Percentiles rank a stretch among this genome's conserved stretches.
These are phyloP conservation scores for Metschnikowia lunata DNA, from an alignment of 805 yeast species.

Conservation along the genomic window DNA sequence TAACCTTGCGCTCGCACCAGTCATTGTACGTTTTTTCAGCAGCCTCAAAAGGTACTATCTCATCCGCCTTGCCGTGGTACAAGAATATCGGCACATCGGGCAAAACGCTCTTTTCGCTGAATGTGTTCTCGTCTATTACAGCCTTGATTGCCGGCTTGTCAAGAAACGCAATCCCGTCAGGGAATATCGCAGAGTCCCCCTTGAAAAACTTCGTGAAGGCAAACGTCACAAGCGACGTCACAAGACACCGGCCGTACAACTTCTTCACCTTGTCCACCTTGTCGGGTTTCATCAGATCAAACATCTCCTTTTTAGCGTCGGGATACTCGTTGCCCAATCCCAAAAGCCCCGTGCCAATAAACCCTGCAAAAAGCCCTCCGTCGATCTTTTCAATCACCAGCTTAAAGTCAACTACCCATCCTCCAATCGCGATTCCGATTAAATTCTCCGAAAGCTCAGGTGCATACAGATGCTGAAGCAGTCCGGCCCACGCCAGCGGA, in stretches of 20 bases:
- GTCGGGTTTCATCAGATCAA: background rate
- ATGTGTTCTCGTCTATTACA: conserved; percentile 4
- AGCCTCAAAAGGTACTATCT: conserved; percentile 19
- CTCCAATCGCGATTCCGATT: conserved; percentile 35
- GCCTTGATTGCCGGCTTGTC: conserved; percentile 1
- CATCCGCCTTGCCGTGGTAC: conserved; percentile 22
- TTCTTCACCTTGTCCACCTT: background rate
- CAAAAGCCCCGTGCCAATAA: conserved; percentile 25
- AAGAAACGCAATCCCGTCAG: conserved; percentile 6
- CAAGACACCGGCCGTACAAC: conserved; percentile 6
- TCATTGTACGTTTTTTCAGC: conserved; percentile 20
- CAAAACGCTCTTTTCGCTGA: conserved; percentile 2
- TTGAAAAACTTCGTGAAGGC: conserved; percentile 7
- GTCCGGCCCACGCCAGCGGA: conserved; percentile 37
- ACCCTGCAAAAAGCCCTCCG: conserved; percentile 27
- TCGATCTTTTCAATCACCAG: conserved; percentile 22
- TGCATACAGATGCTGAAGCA: conserved; percentile 34
- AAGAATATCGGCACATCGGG: conserved; percentile 25
- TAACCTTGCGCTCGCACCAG: conserved; percentile 28
- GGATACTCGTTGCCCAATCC: conserved; percentile 34
- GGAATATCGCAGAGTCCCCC: conserved; percentile 7
- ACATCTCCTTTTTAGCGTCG: conserved; percentile 9
- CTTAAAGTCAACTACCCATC: conserved; percentile 33
- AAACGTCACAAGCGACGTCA: conserved; percentile 1
- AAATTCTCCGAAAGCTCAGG: conserved; percentile 23